A percentile compares a stretch with the other conserved stretches of the same genome.
Conservation (phyloP, 192 early-diverging fungal genomes). For the Coemansia sp. region DNA sequence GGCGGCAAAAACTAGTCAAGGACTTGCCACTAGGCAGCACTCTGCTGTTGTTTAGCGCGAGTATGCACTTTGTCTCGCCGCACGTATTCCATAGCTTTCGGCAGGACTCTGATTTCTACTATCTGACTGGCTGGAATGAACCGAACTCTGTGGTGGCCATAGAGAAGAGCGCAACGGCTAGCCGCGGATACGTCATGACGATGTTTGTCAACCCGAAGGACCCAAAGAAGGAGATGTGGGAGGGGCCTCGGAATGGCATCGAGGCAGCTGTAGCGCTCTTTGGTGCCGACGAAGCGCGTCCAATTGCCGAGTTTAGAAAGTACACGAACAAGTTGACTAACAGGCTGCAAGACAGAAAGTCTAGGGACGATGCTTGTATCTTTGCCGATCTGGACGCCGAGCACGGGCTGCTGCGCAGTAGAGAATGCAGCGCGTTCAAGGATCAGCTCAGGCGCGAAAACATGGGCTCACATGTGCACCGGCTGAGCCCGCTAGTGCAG, state of each 20-base stretch:
- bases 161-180: slow-evolving; percentile 51
- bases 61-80: slow-evolving; percentile 82
- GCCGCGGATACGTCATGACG: slow-evolving; percentile 76
- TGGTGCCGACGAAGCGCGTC: slow-evolving; percentile 76
- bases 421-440: slow-evolving; percentile 22
- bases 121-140: slow-evolving; percentile 91
- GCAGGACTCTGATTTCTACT: slow-evolving; percentile 91
- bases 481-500: slow-evolving; percentile 70
- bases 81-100: slow-evolving; percentile 95
- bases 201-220: slow-evolving; percentile 88
- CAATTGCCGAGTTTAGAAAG: slow-evolving; percentile 26
- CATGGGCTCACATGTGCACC: slow-evolving; percentile 33
- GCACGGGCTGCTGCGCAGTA: slow-evolving; percentile 27
- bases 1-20: slow-evolving; percentile 68
- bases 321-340: slow-evolving; percentile 20
- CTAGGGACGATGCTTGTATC: slow-evolving; percentile 8
- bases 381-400: slow-evolving; percentile 38
- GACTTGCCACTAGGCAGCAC: slow-evolving; percentile 67
- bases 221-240: slow-evolving; percentile 82
- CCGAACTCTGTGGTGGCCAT: slow-evolving; percentile 79
- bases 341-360: slow-evolving; percentile 5
- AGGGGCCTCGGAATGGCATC: slow-evolving; percentile 85
- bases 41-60: slow-evolving; percentile 73
- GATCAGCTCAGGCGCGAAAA: slow-evolving; percentile 20
- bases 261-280: slow-evolving; percentile 75